Evolutionary conservation across 2,329 filamentous ascomycete genomes (phyloP).

Genomic region (Fusarium albidum): DNA sequence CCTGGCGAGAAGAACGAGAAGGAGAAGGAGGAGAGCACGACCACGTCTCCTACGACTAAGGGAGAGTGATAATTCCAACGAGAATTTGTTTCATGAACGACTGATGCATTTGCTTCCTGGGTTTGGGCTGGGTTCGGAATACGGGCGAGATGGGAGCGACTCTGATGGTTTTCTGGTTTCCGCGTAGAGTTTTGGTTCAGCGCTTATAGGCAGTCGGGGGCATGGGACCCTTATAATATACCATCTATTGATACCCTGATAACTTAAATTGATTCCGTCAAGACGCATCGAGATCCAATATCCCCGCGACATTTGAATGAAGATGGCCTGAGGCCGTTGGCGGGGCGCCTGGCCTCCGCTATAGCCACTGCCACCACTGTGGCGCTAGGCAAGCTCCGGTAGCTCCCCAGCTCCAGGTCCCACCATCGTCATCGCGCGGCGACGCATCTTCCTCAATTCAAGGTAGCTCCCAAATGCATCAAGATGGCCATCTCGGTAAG

Average conservation of each 20-base stretch:
- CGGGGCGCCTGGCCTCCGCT: not conserved
- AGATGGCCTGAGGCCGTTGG: no score
- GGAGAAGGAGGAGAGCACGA: slow-evolving; percentile 38
- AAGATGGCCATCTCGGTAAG: slow-evolving; percentile 48
- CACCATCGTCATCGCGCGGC: slow-evolving; percentile 44
- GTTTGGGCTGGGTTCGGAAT: slow-evolving; percentile 18
- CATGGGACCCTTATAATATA: slow-evolving; percentile 35
- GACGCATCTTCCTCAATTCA: slow-evolving; percentile 32
- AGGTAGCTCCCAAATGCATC: slow-evolving; percentile 38
- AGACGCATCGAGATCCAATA: not conserved
- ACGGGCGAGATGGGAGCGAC: slow-evolving; percentile 23
- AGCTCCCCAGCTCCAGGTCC: slow-evolving; percentile 40
- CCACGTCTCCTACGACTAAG: slow-evolving; percentile 28
- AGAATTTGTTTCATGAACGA: slow-evolving; percentile 27
- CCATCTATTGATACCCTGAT: slow-evolving; percentile 44
- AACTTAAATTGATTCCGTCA: not conserved
- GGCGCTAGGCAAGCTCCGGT: slow-evolving; percentile 35
- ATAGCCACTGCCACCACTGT: slow-evolving; percentile 40
- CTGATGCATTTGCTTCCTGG: slow-evolving; percentile 28
- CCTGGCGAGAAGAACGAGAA: slow-evolving; percentile 46
- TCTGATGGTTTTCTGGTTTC: slow-evolving; percentile 26
- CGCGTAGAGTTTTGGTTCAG: slow-evolving; percentile 34
- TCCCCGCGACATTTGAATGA: no score
- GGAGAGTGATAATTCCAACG: slow-evolving; percentile 18
- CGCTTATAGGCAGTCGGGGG: slow-evolving; percentile 28